phyloP scores from a whole-genome alignment of 176 grass and related monocot species.

The Triticum timopheevii region DNA sequence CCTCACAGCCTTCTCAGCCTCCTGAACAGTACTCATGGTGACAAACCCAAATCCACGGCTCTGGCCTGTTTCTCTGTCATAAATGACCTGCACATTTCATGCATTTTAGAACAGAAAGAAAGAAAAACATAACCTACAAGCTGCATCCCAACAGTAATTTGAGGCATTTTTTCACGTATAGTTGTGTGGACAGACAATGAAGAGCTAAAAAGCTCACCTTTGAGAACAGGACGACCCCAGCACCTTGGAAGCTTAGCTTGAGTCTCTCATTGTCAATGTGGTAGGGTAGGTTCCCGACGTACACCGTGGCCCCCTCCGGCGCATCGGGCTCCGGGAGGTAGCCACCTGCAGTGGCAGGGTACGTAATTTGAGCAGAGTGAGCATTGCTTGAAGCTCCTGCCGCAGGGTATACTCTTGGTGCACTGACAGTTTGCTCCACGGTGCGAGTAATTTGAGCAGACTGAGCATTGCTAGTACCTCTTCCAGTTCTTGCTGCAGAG shows the following conservation, averaged over 20 bases:
- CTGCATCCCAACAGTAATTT: not conserved
- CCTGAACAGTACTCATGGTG: conserved; percentile 76
- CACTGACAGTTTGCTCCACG: not conserved
- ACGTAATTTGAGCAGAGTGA: not conserved
- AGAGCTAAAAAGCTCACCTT: not conserved
- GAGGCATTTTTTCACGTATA: not conserved
- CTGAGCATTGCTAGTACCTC: not conserved
- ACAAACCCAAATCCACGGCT: conserved; percentile 81
- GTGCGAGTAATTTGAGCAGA: not conserved
- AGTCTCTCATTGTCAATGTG: not conserved
- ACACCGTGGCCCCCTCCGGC: not conserved
- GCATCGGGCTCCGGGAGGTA: not conserved
- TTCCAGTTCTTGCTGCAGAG: not conserved
- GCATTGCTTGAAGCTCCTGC: not conserved
- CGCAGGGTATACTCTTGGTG: not conserved
- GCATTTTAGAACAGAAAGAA: not conserved
- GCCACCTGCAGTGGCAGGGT: not conserved
- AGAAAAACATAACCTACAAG: not conserved
- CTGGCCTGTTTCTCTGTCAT: conserved; percentile 64
- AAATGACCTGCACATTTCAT: conserved; percentile 58
- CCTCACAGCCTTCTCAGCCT: conserved; percentile 78
- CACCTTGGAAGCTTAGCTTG: not conserved
- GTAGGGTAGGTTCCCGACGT: not conserved
- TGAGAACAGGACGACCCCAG: not conserved
- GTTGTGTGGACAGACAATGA: not conserved